Conservation (phyloP, 2,329 filamentous ascomycete species). For the Emmonsia crescens region DNA sequence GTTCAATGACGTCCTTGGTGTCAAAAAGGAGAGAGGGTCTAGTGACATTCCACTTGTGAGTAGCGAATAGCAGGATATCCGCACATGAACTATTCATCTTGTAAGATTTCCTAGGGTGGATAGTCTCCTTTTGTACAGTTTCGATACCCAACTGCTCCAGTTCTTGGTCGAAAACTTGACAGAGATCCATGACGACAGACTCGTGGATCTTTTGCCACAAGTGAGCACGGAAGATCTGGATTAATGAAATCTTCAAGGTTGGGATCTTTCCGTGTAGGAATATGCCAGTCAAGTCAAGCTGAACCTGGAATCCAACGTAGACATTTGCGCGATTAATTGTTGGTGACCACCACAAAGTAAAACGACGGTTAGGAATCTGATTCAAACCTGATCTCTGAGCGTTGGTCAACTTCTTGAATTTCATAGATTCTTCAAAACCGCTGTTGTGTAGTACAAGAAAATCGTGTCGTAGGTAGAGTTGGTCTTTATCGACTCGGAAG, state of each 20-base stretch:
- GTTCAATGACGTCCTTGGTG: slow-evolving; percentile 88
- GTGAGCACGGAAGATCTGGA: slow-evolving; percentile 98
- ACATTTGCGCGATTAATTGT: slow-evolving; percentile 95
- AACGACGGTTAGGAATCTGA: slow-evolving; percentile 96
- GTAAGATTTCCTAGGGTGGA: slow-evolving; percentile 97
- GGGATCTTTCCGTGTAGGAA: slow-evolving; percentile 99
- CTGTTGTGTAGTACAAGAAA: slow-evolving; percentile 39
- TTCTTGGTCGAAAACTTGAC: slow-evolving; percentile 96
- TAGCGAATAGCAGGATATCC: slow-evolving; percentile 91
- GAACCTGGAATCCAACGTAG: slow-evolving; percentile 98
- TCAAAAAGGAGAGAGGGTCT: slow-evolving; percentile 87
- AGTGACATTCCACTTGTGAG: slow-evolving; percentile 98
- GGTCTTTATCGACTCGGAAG: slow-evolving; percentile 42
- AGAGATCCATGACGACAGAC: slow-evolving; percentile 96
- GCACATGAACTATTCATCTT: slow-evolving; percentile 99
- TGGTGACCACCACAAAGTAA: slow-evolving; percentile 94
- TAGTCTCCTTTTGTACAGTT: slow-evolving; percentile 97
- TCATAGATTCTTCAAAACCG: slow-evolving; percentile 51
- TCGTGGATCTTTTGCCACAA: slow-evolving; percentile 99
- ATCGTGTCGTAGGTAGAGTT: slow-evolving; percentile 42
- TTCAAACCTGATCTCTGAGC: slow-evolving; percentile 94
- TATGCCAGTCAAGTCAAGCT: slow-evolving; percentile 93
- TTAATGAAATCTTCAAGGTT: slow-evolving; percentile 92
- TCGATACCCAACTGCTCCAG: slow-evolving; percentile 92
- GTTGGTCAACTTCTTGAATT: slow-evolving; percentile 98